These are phyloP conservation scores for Linnemannia exigua DNA, from an alignment of 192 early-diverging fungal genomes.

Conservation along the genomic window DNA sequence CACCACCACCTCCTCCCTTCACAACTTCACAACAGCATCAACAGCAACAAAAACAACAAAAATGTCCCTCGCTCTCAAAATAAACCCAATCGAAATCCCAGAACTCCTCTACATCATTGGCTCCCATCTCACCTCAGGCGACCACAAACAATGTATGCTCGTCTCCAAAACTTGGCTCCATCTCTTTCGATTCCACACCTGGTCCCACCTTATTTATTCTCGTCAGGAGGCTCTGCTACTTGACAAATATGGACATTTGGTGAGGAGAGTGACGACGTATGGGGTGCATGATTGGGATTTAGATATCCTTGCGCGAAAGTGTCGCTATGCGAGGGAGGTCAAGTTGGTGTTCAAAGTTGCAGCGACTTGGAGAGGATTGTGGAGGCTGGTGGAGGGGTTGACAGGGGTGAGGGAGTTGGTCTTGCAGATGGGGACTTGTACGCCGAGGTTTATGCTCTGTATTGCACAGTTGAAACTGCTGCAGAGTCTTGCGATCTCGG, in stretches of 20 bases:
- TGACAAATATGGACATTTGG: conserved; percentile 24
- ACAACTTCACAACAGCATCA: not conserved
- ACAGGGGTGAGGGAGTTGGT: conserved; percentile 11
- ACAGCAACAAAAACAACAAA: not conserved
- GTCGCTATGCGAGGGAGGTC: conserved; percentile 14
- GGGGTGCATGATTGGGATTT: conserved; percentile 3
- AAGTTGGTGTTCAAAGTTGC: not conserved
- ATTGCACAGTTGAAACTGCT: conserved; percentile 7
- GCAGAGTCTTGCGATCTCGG: not conserved
- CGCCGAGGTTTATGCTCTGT: not conserved
- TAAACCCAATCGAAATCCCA: conserved; percentile 35
- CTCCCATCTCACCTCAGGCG: conserved; percentile 17
- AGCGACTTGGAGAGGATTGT: not conserved
- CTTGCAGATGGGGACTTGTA: not conserved
- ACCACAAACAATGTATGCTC: conserved; percentile 40
- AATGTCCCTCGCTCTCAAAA: conserved; percentile 24
- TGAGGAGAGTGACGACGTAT: not conserved
- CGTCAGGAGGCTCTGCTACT: conserved; percentile 11
- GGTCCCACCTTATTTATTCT: conserved; percentile 26
- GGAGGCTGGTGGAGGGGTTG: conserved; percentile 5
- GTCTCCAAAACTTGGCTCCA: conserved; percentile 27
- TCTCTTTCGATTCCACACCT: conserved; percentile 27
- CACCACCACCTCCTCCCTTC: not conserved
- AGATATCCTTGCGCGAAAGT: not conserved
- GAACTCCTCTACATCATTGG: conserved; percentile 27